Conservation (phyloP, 306 rosid species). For the Cyclanthera cordifolia region DNA sequence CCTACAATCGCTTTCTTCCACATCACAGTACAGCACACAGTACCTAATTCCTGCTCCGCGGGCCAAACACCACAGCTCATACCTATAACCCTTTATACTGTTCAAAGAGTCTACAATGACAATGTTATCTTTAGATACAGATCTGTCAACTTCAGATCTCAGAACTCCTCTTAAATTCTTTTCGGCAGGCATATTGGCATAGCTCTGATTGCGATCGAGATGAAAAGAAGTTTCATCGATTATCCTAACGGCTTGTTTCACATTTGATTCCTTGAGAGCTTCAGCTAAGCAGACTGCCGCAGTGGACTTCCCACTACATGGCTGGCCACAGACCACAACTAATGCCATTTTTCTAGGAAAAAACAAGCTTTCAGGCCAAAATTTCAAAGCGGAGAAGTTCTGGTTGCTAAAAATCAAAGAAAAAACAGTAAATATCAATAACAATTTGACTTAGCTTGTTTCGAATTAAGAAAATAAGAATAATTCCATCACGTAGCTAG, state of each 20-base stretch:
- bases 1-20: conserved; percentile 52
- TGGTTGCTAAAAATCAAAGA: neutral
- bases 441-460: neutral
- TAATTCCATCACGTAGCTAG: neutral
- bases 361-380: neutral
- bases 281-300: conserved; percentile 49
- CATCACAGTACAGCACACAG: conserved; percentile 68
- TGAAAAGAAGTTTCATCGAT: conserved; percentile 68
- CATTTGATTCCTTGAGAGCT: conserved; percentile 54
- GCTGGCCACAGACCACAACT: conserved; percentile 91
- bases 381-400: neutral
- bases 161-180: conserved; percentile 86
- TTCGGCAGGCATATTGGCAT: conserved; percentile 77
- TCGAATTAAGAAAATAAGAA: neutral
- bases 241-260: conserved; percentile 37
- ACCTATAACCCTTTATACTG: conserved; percentile 82
- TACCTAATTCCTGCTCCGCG: conserved; percentile 76
- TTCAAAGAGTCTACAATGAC: conserved; percentile 78
- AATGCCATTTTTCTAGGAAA: conserved; percentile 46
- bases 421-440: neutral
- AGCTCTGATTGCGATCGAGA: conserved; percentile 71
- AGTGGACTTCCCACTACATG: conserved; percentile 69
- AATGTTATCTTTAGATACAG: conserved; percentile 54
- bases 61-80: conserved; percentile 95
- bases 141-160: conserved; percentile 84